Conservation (phyloP, 768 basidiomycete species). For the Dictyophora rubrovolvata region DNA sequence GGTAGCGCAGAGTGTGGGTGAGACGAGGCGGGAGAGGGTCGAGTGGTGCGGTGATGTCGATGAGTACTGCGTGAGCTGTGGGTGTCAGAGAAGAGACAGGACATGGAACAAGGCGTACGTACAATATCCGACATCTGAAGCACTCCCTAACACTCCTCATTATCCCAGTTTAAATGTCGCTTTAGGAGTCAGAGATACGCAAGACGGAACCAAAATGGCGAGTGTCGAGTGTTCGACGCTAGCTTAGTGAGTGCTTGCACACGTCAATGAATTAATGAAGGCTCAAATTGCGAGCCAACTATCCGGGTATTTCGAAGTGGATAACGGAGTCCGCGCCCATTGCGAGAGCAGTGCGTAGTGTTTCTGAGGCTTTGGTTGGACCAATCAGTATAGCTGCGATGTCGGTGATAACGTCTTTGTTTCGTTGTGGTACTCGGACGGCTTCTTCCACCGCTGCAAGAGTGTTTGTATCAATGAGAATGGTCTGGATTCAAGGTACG, state of each 20-base stretch:
- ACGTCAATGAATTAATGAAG: too few relatives aligned
- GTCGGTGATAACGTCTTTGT: conserved; percentile 76
- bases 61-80: not conserved
- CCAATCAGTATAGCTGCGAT: too few relatives aligned
- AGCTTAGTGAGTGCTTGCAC: too few relatives aligned
- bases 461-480: not conserved
- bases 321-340: conserved; percentile 95
- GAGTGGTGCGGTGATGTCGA: conserved; percentile 1
- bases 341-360: conserved; percentile 89
- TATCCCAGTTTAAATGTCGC: too few relatives aligned
- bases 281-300: too few relatives aligned
- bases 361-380: conserved; percentile 78
- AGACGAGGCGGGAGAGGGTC: conserved; percentile 33
- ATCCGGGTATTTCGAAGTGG: conserved; percentile 80
- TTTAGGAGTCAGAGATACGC: too few relatives aligned
- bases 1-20: conserved; percentile 52
- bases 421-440: conserved; percentile 77
- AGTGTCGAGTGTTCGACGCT: too few relatives aligned
- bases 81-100: not conserved
- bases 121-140: not conserved
- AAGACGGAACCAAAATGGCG: too few relatives aligned
- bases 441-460: conserved; percentile 89
- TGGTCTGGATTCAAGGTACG: not conserved
- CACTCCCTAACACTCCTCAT: too few relatives aligned
- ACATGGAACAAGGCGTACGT: not conserved